These are phyloP conservation scores for Cutaneotrichosporon daszewskae DNA, from an alignment of 1,284 basidiomycete species.

Conservation along the genomic window DNA sequence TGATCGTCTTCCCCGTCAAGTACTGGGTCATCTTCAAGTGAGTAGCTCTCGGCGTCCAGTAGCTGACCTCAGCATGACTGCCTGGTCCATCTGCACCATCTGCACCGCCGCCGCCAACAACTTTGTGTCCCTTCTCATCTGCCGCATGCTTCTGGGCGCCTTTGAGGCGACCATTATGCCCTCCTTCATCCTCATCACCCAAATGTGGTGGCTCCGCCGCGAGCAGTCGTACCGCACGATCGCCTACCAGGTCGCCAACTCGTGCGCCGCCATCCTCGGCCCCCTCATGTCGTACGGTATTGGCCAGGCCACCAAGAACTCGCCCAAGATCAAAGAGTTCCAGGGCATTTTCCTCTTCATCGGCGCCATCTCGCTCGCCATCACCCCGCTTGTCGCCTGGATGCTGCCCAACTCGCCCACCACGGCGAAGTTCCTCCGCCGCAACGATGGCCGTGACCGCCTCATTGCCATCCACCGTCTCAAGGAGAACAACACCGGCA, in stretches of 20 bases:
- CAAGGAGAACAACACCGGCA: conserved; percentile 46
- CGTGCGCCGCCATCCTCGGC: conserved; percentile 37
- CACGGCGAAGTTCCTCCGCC: conserved; percentile 39
- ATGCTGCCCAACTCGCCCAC: conserved; percentile 43
- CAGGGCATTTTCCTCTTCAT: conserved; percentile 55
- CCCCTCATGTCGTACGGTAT: conserved; percentile 40
- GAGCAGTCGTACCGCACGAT: conserved; percentile 40
- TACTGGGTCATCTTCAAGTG: conserved; percentile 13
- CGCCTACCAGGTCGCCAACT: conserved; percentile 42
- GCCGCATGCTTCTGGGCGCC: conserved; percentile 21
- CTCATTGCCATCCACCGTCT: conserved; percentile 45
- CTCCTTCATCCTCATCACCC: conserved; percentile 16
- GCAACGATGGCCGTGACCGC: conserved; percentile 35
- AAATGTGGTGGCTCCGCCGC: conserved; percentile 35
- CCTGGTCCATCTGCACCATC: conserved; percentile 35
- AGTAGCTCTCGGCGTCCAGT: background rate
- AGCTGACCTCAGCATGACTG: no score
- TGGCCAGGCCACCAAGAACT: conserved; percentile 24
- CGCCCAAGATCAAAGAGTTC: conserved; percentile 24
- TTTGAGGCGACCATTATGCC: conserved; percentile 21
- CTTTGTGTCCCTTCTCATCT: conserved; percentile 35
- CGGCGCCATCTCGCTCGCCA: conserved; percentile 50
- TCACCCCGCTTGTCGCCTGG: conserved; percentile 51
- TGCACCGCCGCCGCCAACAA: conserved; percentile 30
- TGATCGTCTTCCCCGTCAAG: conserved; percentile 24